A percentile compares a stretch with the other conserved stretches of the same genome.
Conservation (phyloP, 192 early-diverging fungal genomes). For the Coemansia sp. region DNA sequence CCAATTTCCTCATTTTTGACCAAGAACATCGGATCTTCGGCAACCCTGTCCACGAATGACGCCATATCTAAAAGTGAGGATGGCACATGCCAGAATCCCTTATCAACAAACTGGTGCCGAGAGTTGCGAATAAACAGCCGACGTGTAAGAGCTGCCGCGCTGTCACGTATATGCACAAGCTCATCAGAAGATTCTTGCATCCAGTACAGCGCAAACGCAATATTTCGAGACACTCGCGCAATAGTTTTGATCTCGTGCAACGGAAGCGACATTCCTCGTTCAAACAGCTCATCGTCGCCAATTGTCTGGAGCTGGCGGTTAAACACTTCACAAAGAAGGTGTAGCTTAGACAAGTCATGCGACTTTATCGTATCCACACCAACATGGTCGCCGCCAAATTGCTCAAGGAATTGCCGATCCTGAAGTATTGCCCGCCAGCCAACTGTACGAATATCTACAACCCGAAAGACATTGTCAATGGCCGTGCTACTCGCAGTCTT, state of each 20-base stretch:
- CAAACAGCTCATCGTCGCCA: slow-evolving; percentile 86
- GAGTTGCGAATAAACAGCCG: slow-evolving; percentile 61
- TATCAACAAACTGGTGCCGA: slow-evolving; percentile 41
- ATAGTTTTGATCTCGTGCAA: slow-evolving; percentile 24
- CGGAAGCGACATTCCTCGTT: slow-evolving; percentile 44
- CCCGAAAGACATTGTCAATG: slow-evolving; percentile 44
- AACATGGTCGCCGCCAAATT: slow-evolving; percentile 30
- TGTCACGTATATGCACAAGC: slow-evolving; percentile 59
- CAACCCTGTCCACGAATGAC: slow-evolving; percentile 46
- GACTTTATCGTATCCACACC: slow-evolving; percentile 22
- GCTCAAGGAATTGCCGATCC: slow-evolving; percentile 26
- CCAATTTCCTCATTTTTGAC: slow-evolving; percentile 3
- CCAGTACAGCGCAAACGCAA: slow-evolving; percentile 79
- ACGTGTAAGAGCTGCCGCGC: slow-evolving; percentile 64
- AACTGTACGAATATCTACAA: slow-evolving; percentile 42
- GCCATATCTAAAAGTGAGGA: slow-evolving; percentile 42
- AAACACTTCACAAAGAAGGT: slow-evolving; percentile 72
- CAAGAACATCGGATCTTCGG: slow-evolving; percentile 48
- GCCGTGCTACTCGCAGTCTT: slow-evolving; percentile 30
- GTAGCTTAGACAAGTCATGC: slow-evolving; percentile 40
- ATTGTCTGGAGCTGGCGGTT: slow-evolving; percentile 71
- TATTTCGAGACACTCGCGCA: slow-evolving; percentile 56
- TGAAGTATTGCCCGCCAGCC: slow-evolving; percentile 30
- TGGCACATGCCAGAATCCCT: slow-evolving; percentile 48
- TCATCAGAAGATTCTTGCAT: slow-evolving; percentile 34